Conservation (phyloP, 2,329 filamentous ascomycete species). For the Xylaria polymorpha region DNA sequence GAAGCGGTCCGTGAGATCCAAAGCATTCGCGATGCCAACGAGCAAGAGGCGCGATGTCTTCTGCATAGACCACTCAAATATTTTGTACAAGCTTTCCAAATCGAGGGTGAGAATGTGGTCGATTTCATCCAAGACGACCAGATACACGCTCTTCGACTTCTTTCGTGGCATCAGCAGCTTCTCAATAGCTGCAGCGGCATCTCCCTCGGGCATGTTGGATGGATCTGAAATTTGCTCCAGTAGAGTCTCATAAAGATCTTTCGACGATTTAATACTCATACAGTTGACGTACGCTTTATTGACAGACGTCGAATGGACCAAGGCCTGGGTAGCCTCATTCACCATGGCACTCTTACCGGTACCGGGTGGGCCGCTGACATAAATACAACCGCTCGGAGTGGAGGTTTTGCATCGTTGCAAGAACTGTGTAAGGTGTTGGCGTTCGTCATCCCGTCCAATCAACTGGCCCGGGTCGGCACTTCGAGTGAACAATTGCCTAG, state of each 20-base stretch:
- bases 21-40: conserved; percentile 93
- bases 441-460: conserved; percentile 79
- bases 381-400: conserved; percentile 81
- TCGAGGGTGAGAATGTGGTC: conserved; percentile 93
- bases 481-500: conserved; percentile 86
- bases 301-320: conserved; percentile 64
- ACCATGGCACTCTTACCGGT: conserved; percentile 98
- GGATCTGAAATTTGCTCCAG: conserved; percentile 74
- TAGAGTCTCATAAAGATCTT: conserved; percentile 84
- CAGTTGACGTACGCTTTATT: conserved; percentile 90
- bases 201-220: conserved; percentile 69
- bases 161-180: conserved; percentile 75
- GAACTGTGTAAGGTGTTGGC: conserved; percentile 74
- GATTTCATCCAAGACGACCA: conserved; percentile 95
- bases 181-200: conserved; percentile 75
- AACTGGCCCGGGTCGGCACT: conserved; percentile 79
- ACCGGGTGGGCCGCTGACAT: conserved; percentile 94
- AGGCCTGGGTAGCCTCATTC: conserved; percentile 76
- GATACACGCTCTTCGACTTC: conserved; percentile 68
- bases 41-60: conserved; percentile 82
- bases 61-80: conserved; percentile 97
- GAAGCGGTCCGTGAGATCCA: conserved; percentile 95
- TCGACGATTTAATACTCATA: conserved; percentile 92
- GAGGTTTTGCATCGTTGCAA: conserved; percentile 71
- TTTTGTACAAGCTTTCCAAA: conserved; percentile 85